Conservation (phyloP, 495 filamentous ascomycete species). For the Hyphodiscus hymeniophilus region DNA sequence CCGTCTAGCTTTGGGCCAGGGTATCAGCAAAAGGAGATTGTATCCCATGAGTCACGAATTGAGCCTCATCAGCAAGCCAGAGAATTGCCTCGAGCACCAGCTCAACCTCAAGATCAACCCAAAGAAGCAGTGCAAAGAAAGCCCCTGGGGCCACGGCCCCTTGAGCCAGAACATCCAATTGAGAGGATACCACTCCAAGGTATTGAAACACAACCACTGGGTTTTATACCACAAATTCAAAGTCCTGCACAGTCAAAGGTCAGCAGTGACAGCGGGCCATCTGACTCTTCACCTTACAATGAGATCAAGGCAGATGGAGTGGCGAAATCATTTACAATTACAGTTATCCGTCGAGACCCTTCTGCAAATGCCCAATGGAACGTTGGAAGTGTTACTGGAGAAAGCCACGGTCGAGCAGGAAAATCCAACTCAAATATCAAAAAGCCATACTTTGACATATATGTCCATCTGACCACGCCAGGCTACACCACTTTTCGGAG, state of each 20-base stretch:
- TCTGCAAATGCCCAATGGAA: conserved; percentile 80
- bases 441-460: conserved; percentile 24
- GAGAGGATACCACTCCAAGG: conserved; percentile 11
- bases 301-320: background rate
- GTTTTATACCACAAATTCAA: background rate
- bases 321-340: conserved; percentile 49
- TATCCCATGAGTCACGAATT: no score
- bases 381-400: conserved; percentile 58
- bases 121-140: conserved; percentile 4
- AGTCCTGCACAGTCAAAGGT: background rate
- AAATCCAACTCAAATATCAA: conserved; percentile 1
- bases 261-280: background rate
- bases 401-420: background rate
- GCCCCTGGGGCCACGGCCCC: conserved; percentile 20
- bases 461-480: conserved; percentile 29
- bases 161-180: conserved; percentile 1
- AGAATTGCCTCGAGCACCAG: background rate
- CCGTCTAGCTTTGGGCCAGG: no score
- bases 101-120: no score
- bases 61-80: no score
- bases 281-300: background rate
- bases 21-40: no score
- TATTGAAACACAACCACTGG: conserved; percentile 3
- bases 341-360: conserved; percentile 82
- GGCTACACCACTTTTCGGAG: conserved; percentile 19